Percentiles rank a stretch among this genome's conserved stretches.
phyloP scores from a whole-genome alignment of 768 basidiomycete species.

The Macrolepiota fuliginosa region DNA sequence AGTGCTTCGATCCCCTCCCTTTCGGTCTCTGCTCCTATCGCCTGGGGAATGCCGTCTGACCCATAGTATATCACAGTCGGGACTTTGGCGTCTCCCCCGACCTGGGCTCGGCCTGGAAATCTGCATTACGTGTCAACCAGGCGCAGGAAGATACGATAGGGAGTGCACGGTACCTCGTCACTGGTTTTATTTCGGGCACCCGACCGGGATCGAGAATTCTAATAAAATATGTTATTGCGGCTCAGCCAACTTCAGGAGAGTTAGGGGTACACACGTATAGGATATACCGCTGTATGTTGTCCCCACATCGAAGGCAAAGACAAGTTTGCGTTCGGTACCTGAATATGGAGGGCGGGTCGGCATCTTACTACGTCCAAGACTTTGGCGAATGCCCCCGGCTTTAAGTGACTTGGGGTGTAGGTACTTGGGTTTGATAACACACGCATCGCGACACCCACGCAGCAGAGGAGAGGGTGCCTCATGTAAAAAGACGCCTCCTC shows the following conservation, averaged over 20 bases:
- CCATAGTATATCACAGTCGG: constrained; percentile 19
- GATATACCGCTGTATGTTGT: constrained; percentile 48
- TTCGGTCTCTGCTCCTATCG: neutral
- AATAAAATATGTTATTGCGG: neutral
- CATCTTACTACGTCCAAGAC: neutral
- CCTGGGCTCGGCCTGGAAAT: constrained; percentile 23
- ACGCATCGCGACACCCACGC: neutral
- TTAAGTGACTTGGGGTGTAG: neutral
- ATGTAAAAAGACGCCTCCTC: neutral
- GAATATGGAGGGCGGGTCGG: constrained; percentile 26
- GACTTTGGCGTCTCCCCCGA: constrained; percentile 30
- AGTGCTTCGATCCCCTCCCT: neutral
- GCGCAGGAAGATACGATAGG: constrained; percentile 15
- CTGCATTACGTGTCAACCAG: constrained; percentile 1
- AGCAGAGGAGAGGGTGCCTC: neutral
- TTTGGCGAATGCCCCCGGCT: neutral
- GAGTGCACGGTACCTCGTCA: constrained; percentile 30
- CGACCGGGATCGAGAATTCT: constrained; percentile 33
- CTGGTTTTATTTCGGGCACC: constrained; percentile 33
- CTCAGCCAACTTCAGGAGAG: neutral
- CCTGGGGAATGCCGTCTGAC: neutral
- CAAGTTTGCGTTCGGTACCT: constrained; percentile 37
- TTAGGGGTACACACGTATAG: constrained; percentile 25
- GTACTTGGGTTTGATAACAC: neutral
- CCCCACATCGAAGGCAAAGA: constrained; percentile 48